phyloP scores from a whole-genome alignment of 495 filamentous ascomycete genomes.

The Daldinia grandis region DNA sequence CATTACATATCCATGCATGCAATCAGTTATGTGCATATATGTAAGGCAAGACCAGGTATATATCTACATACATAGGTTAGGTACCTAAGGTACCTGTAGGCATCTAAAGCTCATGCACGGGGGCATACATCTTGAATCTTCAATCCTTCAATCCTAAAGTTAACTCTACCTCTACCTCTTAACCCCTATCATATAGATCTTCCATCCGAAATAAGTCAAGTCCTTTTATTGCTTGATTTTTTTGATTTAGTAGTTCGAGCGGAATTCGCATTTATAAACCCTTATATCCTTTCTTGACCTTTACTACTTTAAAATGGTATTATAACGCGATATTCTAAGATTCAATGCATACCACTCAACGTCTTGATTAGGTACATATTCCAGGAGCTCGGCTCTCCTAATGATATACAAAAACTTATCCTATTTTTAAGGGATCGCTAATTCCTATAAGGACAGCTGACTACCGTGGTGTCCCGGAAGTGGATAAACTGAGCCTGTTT shows the following conservation, averaged over 20 bases:
- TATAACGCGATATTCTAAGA: not conserved
- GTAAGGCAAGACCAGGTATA: not conserved
- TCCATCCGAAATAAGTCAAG: too few species aligned
- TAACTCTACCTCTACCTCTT: too few species aligned
- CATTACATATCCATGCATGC: slow-evolving; percentile 9
- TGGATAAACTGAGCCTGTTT: not conserved
- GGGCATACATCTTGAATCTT: not conserved
- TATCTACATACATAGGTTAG: not conserved
- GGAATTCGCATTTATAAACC: not conserved
- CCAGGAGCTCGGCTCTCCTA: not conserved
- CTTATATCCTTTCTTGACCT: not conserved
- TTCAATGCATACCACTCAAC: not conserved
- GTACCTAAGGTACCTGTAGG: not conserved
- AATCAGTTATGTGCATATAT: not conserved
- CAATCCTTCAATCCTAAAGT: too few species aligned
- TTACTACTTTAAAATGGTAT: not conserved
- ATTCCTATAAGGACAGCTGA: not conserved
- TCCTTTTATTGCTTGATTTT: not conserved
- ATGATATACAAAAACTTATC: not conserved
- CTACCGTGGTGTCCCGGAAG: not conserved
- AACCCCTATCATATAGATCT: too few species aligned
- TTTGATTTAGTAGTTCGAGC: not conserved
- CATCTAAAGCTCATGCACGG: not conserved
- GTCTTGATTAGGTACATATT: not conserved
- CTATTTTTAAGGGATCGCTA: not conserved